A percentile compares a stretch with the other conserved stretches of the same genome.
phyloP scores from a whole-genome alignment of 179 eudicot genomes.

The Actinidia arguta region DNA sequence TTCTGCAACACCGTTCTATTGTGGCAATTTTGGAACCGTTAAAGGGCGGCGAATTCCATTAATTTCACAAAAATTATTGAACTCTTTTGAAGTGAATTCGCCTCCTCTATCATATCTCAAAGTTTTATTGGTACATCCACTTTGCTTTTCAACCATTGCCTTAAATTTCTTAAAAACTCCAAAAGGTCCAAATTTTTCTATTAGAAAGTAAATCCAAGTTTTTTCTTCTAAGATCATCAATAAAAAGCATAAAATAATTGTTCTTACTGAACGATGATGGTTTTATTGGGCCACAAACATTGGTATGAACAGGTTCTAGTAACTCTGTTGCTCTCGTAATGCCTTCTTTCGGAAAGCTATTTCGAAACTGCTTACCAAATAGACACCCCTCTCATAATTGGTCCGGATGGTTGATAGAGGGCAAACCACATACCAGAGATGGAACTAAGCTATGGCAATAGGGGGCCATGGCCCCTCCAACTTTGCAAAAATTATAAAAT shows the following conservation, averaged over 20 bases:
- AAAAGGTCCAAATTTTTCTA: neutral
- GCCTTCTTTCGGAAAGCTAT: conserved; percentile 12
- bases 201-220: neutral
- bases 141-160: neutral
- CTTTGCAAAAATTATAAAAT: too few relatives aligned
- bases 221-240: conserved; percentile 6
- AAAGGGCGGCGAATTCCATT: neutral
- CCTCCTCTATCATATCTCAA: neutral
- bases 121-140: neutral
- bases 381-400: neutral
- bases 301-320: conserved; percentile 15
- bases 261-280: conserved; percentile 9
- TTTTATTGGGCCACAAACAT: conserved; percentile 19
- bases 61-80: neutral
- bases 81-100: conserved; percentile 2
- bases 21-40: neutral
- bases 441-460: too few relatives aligned
- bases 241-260: neutral
- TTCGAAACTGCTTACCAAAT: conserved; percentile 8
- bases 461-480: too few relatives aligned
- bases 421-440: too few relatives aligned
- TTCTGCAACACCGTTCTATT: too few relatives aligned
- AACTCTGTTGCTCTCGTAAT: neutral
- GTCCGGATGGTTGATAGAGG: neutral
- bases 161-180: neutral